Evolutionary conservation across 495 filamentous ascomycete genomes (phyloP), one percentile per base, ranked within the genome.

Genomic region (Margaritispora aquatica): DNA sequence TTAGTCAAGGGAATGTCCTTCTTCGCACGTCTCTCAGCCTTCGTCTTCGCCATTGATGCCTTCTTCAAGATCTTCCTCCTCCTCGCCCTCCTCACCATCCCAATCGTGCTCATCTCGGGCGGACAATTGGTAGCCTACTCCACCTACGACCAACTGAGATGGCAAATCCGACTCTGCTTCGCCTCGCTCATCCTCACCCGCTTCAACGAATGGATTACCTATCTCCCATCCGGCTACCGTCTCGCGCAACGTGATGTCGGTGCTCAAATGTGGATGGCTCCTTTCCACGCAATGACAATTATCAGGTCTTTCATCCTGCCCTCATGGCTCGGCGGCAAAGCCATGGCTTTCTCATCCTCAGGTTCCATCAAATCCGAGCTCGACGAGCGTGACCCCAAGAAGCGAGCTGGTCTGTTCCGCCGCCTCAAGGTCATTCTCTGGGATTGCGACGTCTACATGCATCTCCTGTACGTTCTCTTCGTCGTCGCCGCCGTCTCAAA

Each of bases 81-180:
- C 1, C 64, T 75, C 19, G 73, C 74, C 9, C 69, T 77, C 24
- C 73, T 74, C 44, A 71, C 75, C 36, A 74, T 78, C 52, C 77
- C 77, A n/a, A 62, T 77, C 55, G 73, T 77, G 29, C 70, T 80
- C 2, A 61, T 75, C 44, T 74, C 71, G 65, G 73, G 74, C 52
- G 72, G 74, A 44, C 67, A 68, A 38, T 72, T 80, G 1, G 74
- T 80, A 19, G 72, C 73, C 24, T 78, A 72, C 49, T 67, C 71
- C n/a, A 72, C 63, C 38, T 54, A 71, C 52, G 67, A 65, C 3
- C 70, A 80, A 59, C 73, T 80, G n/a, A 70, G 68, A 59, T 77
- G 73, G 74, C 69, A 76, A 41, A 76, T 78, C 56, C 74, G 76
- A 59, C 63, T 72, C n/a, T 77, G 73, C 50, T 75, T 77, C 66